These are phyloP conservation scores for Actinomortierella ambigua DNA, from an alignment of 371 early-diverging fungal species.

Conservation along the genomic window DNA sequence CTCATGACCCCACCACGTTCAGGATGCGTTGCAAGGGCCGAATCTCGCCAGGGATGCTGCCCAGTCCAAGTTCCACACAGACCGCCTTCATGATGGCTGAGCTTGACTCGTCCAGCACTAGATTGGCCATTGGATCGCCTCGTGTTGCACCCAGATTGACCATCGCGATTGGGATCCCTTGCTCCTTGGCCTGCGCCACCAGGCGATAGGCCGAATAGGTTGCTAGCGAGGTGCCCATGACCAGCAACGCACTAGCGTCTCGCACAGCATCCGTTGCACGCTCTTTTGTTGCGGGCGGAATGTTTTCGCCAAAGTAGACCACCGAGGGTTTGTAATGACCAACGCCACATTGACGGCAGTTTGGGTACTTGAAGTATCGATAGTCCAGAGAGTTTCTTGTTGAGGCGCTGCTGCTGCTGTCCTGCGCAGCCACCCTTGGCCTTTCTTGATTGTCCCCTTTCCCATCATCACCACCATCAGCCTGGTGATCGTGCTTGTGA, in stretches of 20 bases:
- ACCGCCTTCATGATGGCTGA: slow-evolving; percentile 27
- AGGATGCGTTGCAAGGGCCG: slow-evolving; percentile 9
- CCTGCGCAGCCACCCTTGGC: not conserved
- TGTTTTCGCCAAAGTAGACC: slow-evolving; percentile 92
- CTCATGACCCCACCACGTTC: slow-evolving; percentile 37
- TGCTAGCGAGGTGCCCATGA: slow-evolving; percentile 82
- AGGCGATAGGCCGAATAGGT: slow-evolving; percentile 86
- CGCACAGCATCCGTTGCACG: slow-evolving; percentile 60
- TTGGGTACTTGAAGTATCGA: slow-evolving; percentile 72
- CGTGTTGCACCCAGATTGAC: slow-evolving; percentile 80
- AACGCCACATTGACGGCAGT: slow-evolving; percentile 66
- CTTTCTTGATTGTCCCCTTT: no score
- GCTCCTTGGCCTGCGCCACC: slow-evolving; percentile 63
- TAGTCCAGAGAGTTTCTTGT: slow-evolving; percentile 50
- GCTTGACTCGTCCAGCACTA: slow-evolving; percentile 56
- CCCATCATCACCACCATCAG: slow-evolving; percentile 1
- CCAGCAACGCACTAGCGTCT: slow-evolving; percentile 63
- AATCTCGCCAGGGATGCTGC: slow-evolving; percentile 21
- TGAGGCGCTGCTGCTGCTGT: not conserved
- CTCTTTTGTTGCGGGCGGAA: slow-evolving; percentile 55
- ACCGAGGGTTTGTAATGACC: slow-evolving; percentile 75
- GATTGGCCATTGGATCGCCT: slow-evolving; percentile 67
- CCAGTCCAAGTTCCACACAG: slow-evolving; percentile 17
- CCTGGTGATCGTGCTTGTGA: slow-evolving; percentile 20
- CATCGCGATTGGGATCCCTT: slow-evolving; percentile 66